Evolutionary conservation across 2,329 filamentous ascomycete genomes (phyloP).

Genomic region (Nectriaceae sp.): DNA sequence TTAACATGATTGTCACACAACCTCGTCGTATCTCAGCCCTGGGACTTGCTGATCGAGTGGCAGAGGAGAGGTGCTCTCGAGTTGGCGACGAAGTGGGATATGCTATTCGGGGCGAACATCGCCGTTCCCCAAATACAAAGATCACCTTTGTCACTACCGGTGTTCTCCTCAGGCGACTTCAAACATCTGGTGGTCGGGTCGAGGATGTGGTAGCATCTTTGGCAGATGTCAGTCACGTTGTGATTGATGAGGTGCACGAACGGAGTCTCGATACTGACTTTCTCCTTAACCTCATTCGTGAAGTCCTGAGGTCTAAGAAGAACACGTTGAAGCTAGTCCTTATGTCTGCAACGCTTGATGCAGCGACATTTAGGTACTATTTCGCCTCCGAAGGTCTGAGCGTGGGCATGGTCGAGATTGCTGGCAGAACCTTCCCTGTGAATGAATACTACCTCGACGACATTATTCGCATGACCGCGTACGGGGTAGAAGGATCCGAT

Average conservation of each 20-base stretch:
- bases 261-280: constrained; percentile 95
- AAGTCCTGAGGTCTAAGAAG: constrained; percentile 72
- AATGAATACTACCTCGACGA: constrained; percentile 90
- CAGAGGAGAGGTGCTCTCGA: constrained; percentile 80
- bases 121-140: constrained; percentile 71
- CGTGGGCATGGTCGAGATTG: constrained; percentile 83
- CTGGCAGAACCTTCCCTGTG: constrained; percentile 87
- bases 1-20: constrained; percentile 94
- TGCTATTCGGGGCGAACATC: constrained; percentile 87
- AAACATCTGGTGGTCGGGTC: constrained; percentile 79
- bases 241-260: constrained; percentile 97
- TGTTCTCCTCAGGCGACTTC: constrained; percentile 86
- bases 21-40: constrained; percentile 92
- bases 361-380: constrained; percentile 80
- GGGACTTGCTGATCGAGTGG: constrained; percentile 90
- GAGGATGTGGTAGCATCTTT: constrained; percentile 81
- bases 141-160: constrained; percentile 97
- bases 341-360: constrained; percentile 96
- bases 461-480: constrained; percentile 77
- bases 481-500: constrained; percentile 55
- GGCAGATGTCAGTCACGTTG: constrained; percentile 88
- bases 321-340: constrained; percentile 87
- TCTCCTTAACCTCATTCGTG: constrained; percentile 80
- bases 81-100: constrained; percentile 92
- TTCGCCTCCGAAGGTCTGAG: constrained; percentile 68